A percentile compares a stretch with the other conserved stretches of the same genome.
These are phyloP conservation scores for Ustilaginoidea virens DNA, from an alignment of 2,329 filamentous ascomycete species.

Conservation along the genomic window DNA sequence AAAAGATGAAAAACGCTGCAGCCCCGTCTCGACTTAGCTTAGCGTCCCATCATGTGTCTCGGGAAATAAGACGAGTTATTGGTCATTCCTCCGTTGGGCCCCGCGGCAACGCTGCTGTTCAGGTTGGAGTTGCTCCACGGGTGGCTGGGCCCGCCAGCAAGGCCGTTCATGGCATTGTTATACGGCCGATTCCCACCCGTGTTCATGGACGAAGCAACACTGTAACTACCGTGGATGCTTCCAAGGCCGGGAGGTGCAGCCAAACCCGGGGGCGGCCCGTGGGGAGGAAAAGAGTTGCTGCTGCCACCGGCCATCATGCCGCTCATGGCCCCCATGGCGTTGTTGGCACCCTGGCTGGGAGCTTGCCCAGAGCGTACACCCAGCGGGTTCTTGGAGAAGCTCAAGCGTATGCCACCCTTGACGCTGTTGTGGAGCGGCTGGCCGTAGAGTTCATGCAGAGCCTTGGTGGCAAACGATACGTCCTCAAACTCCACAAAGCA, in stretches of 20 bases:
- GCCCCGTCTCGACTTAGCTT: too few relatives aligned
- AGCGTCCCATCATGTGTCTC: constrained; percentile 20
- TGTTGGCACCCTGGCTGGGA: constrained; percentile 22
- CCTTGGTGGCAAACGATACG: constrained; percentile 78
- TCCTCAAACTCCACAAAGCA: constrained; percentile 99
- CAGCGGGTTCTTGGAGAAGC: constrained; percentile 93
- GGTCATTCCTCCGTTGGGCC: constrained; percentile 7
- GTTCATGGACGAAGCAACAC: constrained; percentile 9
- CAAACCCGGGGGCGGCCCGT: constrained; percentile 70
- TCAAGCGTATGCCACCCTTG: constrained; percentile 87
- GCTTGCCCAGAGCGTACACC: constrained; percentile 72
- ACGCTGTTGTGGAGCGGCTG: constrained; percentile 76
- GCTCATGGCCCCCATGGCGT: constrained; percentile 38
- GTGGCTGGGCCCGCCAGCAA: constrained; percentile 8
- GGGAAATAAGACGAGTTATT: constrained; percentile 12
- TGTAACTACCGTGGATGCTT: constrained; percentile 11
- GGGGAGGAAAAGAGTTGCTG: constrained; percentile 47
- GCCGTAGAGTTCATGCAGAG: constrained; percentile 79
- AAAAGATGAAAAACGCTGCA: constrained; percentile 5
- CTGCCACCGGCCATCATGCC: constrained; percentile 33
- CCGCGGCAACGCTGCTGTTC: constrained; percentile 9
- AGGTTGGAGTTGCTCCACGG: constrained; percentile 11
- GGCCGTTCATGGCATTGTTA: constrained; percentile 6
- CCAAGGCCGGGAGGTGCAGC: constrained; percentile 57
- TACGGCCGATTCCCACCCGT: constrained; percentile 7